Base-by-base conservation (phyloP, 2,329 filamentous ascomycete species). In the Verticillium longisporum region DNA sequence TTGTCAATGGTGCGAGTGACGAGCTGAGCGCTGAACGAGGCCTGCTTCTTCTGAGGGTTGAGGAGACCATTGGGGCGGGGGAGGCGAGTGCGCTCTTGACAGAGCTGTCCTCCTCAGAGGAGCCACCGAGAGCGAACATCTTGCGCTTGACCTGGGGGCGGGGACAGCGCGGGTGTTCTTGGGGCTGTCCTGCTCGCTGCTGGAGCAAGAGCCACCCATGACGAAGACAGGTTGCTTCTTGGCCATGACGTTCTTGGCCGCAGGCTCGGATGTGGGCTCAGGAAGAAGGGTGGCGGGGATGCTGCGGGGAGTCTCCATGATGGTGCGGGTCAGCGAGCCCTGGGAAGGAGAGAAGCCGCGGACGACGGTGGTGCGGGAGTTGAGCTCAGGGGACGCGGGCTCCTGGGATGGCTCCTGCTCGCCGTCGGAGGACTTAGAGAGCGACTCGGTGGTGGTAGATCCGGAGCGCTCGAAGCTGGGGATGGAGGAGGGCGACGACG, bases 301-400 rank as follows among this genome's bases (percentile, higher is more conserved):
- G 2, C 76, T 71, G 57, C 82, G 80, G 54, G 76, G 64, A 75
- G 85, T 69, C 79, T 84, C 65, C 78, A 77, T 70, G 57, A 78
- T 72, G 59, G 77, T 73, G 61, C 77, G 71, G 65, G 79, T 69
- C 57, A 77, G 61, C 61, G 78, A 88, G 53, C 89, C 81, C 63
- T 88, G 86, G 32, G 89, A 88, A 1, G 90, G 91, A 5, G 90
- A 91, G 75, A 97, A 97, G 61, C 93, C 93, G 65, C 91, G 90
- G 59, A 97, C 88, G 61, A 97, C 84, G 65, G 88, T 93, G 50
- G 71, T 72, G 63, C 70, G 71, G 36, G 87, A 83, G 14, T 81
- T 80, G 67, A 86, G 75, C 57, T 85, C 84, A 2, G 74, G 65
- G 6, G 72, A 69, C 6, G 72, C 67, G 1, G 74, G 70, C 55